Conservation (phyloP, 116 monocot species). For the Thalassia testudinum region DNA sequence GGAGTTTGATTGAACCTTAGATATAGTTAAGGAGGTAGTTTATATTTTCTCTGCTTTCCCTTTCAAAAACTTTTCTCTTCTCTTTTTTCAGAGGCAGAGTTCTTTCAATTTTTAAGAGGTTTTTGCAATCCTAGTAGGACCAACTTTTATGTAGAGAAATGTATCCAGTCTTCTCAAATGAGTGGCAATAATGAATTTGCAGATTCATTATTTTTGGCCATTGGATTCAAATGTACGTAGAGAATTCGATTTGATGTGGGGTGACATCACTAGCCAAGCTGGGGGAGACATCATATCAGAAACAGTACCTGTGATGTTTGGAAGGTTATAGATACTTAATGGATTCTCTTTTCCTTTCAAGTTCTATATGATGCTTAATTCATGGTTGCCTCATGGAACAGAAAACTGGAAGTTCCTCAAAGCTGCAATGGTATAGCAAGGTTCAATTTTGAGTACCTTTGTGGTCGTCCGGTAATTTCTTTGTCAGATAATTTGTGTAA, state of each 20-base stretch:
- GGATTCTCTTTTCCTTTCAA: not conserved
- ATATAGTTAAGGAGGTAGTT: too few relatives aligned
- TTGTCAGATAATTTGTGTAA: not conserved
- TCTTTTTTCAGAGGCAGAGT: too few relatives aligned
- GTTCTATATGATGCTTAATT: not conserved
- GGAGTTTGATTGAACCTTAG: too few relatives aligned
- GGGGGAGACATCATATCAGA: slow-evolving; percentile 27
- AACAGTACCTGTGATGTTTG: slow-evolving; percentile 84
- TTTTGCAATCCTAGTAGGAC: too few relatives aligned
- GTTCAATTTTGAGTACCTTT: slow-evolving; percentile 82
- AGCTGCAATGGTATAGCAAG: slow-evolving; percentile 80
- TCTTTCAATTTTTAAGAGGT: too few relatives aligned
- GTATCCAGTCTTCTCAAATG: too few relatives aligned
- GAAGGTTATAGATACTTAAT: slow-evolving; percentile 26
- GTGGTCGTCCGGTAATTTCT: slow-evolving; percentile 75
- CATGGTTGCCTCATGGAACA: slow-evolving; percentile 8
- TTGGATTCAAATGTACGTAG: slow-evolving; percentile 13
- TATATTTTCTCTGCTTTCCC: too few relatives aligned
- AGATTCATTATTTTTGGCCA: slow-evolving; percentile 74
- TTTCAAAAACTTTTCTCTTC: too few relatives aligned
- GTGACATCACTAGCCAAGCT: slow-evolving; percentile 20
- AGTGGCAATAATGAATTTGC: too few relatives aligned
- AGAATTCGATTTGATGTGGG: slow-evolving; percentile 45
- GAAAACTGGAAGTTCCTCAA: slow-evolving; percentile 59
- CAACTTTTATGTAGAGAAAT: too few relatives aligned